A percentile compares a stretch with the other conserved stretches of the same genome.
These are phyloP conservation scores for Phytophthora tubulina DNA, from an alignment of 352 stramenopile species.

Conservation along the genomic window DNA sequence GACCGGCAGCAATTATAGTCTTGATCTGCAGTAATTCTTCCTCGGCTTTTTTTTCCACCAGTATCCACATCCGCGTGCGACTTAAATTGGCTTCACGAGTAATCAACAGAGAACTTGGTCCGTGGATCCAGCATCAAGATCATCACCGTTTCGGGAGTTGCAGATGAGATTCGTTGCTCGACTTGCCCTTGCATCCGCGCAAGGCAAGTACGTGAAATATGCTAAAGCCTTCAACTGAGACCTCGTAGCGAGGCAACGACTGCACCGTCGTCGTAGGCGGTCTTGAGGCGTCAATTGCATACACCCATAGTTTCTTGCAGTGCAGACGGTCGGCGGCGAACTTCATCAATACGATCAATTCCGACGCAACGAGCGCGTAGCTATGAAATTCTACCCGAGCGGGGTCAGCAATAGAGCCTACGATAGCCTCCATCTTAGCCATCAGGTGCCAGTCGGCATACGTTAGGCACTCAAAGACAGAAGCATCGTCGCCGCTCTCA, in stretches of 20 bases:
- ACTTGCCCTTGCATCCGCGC: conserved; percentile 6
- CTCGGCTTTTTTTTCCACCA: too few species aligned
- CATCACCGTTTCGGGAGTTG: not conserved
- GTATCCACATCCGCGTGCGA: too few species aligned
- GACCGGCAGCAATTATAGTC: not conserved
- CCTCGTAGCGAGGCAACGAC: not conserved
- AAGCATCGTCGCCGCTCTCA: conserved; percentile 5
- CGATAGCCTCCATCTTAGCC: conserved; percentile 11
- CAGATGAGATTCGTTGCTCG: not conserved
- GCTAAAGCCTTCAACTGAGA: not conserved
- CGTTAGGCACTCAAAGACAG: conserved; percentile 8
- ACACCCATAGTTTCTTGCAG: conserved; percentile 1
- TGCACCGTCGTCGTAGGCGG: conserved; percentile 3
- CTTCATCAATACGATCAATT: conserved; percentile 5
- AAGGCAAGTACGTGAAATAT: not conserved
- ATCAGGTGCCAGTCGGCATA: conserved; percentile 12
- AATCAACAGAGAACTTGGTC: conserved; percentile 7
- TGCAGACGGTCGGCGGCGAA: not conserved
- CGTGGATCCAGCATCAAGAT: conserved; percentile 9
- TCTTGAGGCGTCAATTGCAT: not conserved
- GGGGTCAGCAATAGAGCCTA: conserved; percentile 1
- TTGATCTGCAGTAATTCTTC: not conserved
- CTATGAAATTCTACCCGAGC: conserved; percentile 14
- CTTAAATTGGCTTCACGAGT: too few species aligned
- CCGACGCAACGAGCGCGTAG: not conserved